These are phyloP conservation scores for Astrothelium subdiscretum DNA, from an alignment of 495 filamentous ascomycete species.

Conservation along the genomic window DNA sequence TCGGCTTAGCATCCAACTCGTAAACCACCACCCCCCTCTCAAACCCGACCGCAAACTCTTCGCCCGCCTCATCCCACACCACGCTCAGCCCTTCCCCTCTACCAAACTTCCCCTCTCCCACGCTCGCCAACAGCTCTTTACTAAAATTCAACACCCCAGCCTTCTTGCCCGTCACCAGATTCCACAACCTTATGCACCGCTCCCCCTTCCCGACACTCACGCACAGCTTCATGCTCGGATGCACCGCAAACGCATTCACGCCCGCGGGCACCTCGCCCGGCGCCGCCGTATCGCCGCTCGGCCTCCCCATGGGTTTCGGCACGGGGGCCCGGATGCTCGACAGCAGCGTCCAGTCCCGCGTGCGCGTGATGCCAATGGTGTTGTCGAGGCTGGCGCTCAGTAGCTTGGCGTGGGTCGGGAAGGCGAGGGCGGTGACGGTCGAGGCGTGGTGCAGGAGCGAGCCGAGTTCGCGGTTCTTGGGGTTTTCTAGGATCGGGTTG, in stretches of 20 bases:
- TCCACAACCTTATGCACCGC: slow-evolving; percentile 87
- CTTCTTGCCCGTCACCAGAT: slow-evolving; percentile 91
- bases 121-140: slow-evolving; percentile 48
- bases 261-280: slow-evolving; percentile 77
- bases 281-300: slow-evolving; percentile 80
- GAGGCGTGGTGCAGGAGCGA: slow-evolving; percentile 75
- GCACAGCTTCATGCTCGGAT: slow-evolving; percentile 93
- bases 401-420: slow-evolving; percentile 80
- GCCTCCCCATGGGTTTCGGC: slow-evolving; percentile 67
- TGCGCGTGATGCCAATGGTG: slow-evolving; percentile 72
- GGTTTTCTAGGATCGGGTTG: slow-evolving; percentile 63
- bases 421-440: slow-evolving; percentile 63
- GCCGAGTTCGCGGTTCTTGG: slow-evolving; percentile 77
- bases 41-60: slow-evolving; percentile 81
- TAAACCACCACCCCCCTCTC: slow-evolving; percentile 78
- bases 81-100: slow-evolving; percentile 77
- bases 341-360: slow-evolving; percentile 79
- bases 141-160: slow-evolving; percentile 81
- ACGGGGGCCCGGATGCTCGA: slow-evolving; percentile 84
- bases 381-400: slow-evolving; percentile 76
- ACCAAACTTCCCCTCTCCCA: slow-evolving; percentile 64
- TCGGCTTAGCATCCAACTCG: slow-evolving; percentile 75
- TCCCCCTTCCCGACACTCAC: slow-evolving; percentile 82
- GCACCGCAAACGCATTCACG: slow-evolving; percentile 88
- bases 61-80: slow-evolving; percentile 63